A percentile compares a stretch with the other conserved stretches of the same genome.
Conservation (phyloP, 1,284 basidiomycete species). For the Leccinum fuscescens region DNA sequence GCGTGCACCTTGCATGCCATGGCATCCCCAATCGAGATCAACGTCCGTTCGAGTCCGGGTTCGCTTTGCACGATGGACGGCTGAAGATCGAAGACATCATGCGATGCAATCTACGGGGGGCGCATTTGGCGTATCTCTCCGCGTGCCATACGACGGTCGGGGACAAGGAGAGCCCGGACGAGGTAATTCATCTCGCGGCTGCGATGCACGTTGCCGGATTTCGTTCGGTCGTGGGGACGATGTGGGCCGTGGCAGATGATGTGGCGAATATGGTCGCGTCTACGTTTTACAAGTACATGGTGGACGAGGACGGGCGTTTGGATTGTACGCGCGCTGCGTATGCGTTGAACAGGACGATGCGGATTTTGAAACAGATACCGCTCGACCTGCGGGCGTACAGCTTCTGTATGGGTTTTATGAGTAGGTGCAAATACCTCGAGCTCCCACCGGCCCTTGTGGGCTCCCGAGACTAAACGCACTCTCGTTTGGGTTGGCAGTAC, state of each 20-base stretch:
- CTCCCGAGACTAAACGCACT: constrained; percentile 42
- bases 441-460: constrained; percentile 35
- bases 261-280: neutral
- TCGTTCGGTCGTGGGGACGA: too few relatives aligned
- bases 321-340: neutral
- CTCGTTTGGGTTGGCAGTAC: constrained; percentile 39
- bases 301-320: neutral
- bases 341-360: neutral
- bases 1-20: constrained; percentile 24
- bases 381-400: neutral
- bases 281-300: neutral
- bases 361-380: neutral
- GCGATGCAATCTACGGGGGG: constrained; percentile 19
- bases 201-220: too few relatives aligned
- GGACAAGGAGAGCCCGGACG: constrained; percentile 1
- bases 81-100: constrained; percentile 26
- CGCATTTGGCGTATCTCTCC: constrained; percentile 35
- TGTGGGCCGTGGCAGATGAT: neutral
- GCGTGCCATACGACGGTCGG: constrained; percentile 31
- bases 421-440: constrained; percentile 49
- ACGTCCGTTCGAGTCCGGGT: constrained; percentile 22
- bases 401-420: too few relatives aligned
- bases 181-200: too few relatives aligned
- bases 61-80: constrained; percentile 21
- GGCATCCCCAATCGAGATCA: constrained; percentile 4